phyloP scores from a whole-genome alignment of 805 yeast genomes.

The Allodekkera sacchari region DNA sequence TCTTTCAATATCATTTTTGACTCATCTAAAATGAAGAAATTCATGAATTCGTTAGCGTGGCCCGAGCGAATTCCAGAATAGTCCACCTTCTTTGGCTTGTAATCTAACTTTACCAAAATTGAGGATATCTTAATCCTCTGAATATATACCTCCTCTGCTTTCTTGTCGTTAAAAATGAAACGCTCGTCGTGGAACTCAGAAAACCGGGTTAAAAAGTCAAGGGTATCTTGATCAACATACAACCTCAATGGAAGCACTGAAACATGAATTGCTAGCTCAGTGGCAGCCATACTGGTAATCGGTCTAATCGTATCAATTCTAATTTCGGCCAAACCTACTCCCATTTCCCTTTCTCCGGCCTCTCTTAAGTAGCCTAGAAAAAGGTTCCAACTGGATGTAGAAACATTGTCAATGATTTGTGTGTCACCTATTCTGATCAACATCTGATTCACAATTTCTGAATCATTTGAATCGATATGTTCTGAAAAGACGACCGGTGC shows the following conservation, averaged over 20 bases:
- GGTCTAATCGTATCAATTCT: conserved; percentile 58
- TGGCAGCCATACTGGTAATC: conserved; percentile 49
- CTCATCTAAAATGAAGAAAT: conserved; percentile 82
- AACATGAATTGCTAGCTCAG: conserved; percentile 52
- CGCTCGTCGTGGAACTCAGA: conserved; percentile 70
- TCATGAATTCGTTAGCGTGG: conserved; percentile 77
- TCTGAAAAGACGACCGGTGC: conserved; percentile 18
- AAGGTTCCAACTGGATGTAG: conserved; percentile 87
- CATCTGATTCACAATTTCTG: conserved; percentile 41
- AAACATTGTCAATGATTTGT: conserved; percentile 66
- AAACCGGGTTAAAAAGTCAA: conserved; percentile 75
- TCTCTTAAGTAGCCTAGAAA: conserved; percentile 63
- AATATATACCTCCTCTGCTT: conserved; percentile 58
- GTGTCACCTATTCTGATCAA: conserved; percentile 44
- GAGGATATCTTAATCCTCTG: conserved; percentile 59
- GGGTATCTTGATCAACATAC: conserved; percentile 88
- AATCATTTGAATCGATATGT: conserved; percentile 22
- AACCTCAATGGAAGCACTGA: conserved; percentile 66
- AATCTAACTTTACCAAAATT: conserved; percentile 65
- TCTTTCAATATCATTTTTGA: conserved; percentile 61
- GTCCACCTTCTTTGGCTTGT: conserved; percentile 85
- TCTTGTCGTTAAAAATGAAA: conserved; percentile 48
- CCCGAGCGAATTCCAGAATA: conserved; percentile 82
- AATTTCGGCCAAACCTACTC: conserved; percentile 52
- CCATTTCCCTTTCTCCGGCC: conserved; percentile 62